phyloP scores from a whole-genome alignment of 2,329 filamentous ascomycete genomes.

The Aspergillus spinulosporus region DNA sequence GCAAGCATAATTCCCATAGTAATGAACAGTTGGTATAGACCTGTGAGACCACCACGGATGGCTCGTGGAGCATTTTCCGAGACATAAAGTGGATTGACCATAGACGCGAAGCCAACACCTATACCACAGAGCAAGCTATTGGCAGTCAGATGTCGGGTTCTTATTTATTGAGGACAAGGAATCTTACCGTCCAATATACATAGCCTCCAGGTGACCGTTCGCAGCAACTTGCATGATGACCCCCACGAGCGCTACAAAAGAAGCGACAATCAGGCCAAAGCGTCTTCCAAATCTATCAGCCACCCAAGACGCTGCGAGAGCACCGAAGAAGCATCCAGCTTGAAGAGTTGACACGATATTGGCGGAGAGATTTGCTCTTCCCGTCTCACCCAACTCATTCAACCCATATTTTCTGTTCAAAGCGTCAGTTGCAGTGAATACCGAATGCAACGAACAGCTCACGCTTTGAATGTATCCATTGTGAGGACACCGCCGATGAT shows the following conservation, averaged over 20 bases:
- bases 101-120: slow-evolving; percentile 52
- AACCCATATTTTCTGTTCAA: slow-evolving; percentile 55
- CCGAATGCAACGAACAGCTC: slow-evolving; percentile 20
- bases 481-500: slow-evolving; percentile 68
- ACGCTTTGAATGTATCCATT: slow-evolving; percentile 59
- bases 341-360: slow-evolving; percentile 73
- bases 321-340: slow-evolving; percentile 66
- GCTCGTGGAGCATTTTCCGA: slow-evolving; percentile 61
- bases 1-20: slow-evolving; percentile 47
- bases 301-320: slow-evolving; percentile 50
- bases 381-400: slow-evolving; percentile 41
- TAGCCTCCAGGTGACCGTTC: slow-evolving; percentile 59
- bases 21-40: slow-evolving; percentile 62
- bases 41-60: slow-evolving; percentile 60
- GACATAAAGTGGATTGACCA: slow-evolving; percentile 62
- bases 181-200: slow-evolving; percentile 64
- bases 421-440: not conserved
- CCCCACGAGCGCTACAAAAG: slow-evolving; percentile 60
- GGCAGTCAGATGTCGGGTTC: slow-evolving; percentile 13
- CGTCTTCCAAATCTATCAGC: slow-evolving; percentile 57
- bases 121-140: slow-evolving; percentile 29
- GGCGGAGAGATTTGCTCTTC: slow-evolving; percentile 57
- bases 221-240: slow-evolving; percentile 65
- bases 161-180: too few species aligned
- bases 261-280: slow-evolving; percentile 56